Base-by-base conservation (phyloP, 2,329 filamentous ascomycete genomes). In the Pseudogymnoascus destructans region DNA sequence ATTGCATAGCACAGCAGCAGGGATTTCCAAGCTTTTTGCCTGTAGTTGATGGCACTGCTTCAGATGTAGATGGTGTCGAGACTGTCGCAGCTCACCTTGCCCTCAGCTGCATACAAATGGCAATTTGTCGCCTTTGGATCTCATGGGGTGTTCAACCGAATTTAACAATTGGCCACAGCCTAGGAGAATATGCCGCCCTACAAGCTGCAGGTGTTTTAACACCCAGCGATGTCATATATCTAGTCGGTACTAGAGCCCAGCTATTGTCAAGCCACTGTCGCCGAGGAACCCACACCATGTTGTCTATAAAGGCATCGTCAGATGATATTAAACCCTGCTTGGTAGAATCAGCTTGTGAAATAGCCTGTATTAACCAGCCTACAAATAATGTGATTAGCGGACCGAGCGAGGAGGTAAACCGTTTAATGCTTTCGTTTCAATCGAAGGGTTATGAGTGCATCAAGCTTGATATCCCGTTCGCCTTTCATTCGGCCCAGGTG, bases 281-380 rank as follows among this genome's bases (percentile, higher is more conserved):
- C n/a, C 74, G 77, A 10, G 79, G 81, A 60, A 86, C 80, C 1
- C 85, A 89, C 64, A 76, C 77, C 25, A 86, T 86, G 82, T 68
- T 85, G 25, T 78, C 79, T 13, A 78, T 84, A 0, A 66, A 67
- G 5, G 70, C 65, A 0, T 65, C 69, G 0, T 71, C 75, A 6
- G 74, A 80, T 21, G 73, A 76, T 3, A 79, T 82, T 59, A 58
- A n/a, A 52, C 57, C 59, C 61, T 75, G 71, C 52, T 74, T 78
- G 21, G 76, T 76, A 57, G 72, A 78, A 61, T 75, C 82, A 15
- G 69, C 69, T 58, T 73, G 73, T 63, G 74, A 75, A 23, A 67
- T 74, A 56, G 84, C 87, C 11, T 92, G 88, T 72, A 78, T 88
- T 69, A 92, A 93, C 64, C 81, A 84, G 0, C 82, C 84, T 0